Evolutionary conservation across 176 grass and related monocot species (phyloP), one percentile per base, ranked within the genome.

Genomic region (Zea luxurians): DNA sequence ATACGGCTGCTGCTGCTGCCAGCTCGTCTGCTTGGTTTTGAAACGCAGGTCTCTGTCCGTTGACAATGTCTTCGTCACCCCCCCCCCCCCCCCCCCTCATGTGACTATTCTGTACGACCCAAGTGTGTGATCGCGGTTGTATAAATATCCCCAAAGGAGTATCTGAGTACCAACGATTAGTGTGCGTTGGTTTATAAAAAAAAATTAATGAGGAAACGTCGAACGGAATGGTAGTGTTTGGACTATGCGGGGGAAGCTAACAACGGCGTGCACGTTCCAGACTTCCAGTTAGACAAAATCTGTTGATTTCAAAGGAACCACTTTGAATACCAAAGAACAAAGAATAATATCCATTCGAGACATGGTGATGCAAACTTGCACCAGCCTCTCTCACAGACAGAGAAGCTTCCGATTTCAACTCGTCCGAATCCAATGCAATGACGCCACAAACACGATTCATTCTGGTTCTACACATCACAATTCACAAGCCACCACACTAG

Each of bases 301-400:
- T 9, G 59, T 9, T 60, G 40, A 57, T 71, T 49, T 43, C 47
- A 84, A 48, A 17, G 38, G 40, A 53, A 35, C 37, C 20, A 0
- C 34, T 61, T 61, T 75, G 53, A 37, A 70, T 8, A 84, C 66
- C 71, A 71, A 76, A 84, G 50, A 88, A 87, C 49, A 78, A 69
- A 74, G 42, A 85, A 74, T 65, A 45, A 37, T 79, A 69, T 73
- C 70, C 59, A 2, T 87, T 77, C 60, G 48, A 84, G 70, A 84
- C 61, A 68, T 42, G 54, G 66, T 48, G 61, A 37, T 49, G 77
- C 85, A 77, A 66, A 17, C 35, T 76, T 36, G 84, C 76, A 63
- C 55, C 42, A 45, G 44, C 13, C 36, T n/a, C 12, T 64, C 48
- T 27, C 27, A 27, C 27, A 27, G 27, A 66, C 57, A 9, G 38